Evolutionary conservation across 768 basidiomycete species (phyloP).

Genomic region (Mycena chlorophos): DNA sequence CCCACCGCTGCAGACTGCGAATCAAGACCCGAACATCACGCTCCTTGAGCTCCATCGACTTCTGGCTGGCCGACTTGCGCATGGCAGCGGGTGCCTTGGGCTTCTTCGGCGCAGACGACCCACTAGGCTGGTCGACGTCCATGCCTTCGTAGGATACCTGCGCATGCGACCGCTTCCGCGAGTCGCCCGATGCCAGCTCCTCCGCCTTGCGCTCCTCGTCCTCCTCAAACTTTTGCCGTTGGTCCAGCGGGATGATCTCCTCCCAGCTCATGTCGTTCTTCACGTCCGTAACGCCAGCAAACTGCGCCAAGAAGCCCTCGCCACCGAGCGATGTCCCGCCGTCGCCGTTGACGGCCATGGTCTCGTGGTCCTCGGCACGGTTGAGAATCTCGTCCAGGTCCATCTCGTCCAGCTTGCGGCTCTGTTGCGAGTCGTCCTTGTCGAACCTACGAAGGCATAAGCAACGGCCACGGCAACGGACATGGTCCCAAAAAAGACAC

Average conservation of each 20-base stretch:
- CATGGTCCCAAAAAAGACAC: slow-evolving; percentile 22
- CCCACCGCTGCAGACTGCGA: slow-evolving; percentile 95
- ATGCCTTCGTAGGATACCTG: slow-evolving; percentile 91
- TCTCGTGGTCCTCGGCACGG: slow-evolving; percentile 96
- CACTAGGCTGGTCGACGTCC: slow-evolving; percentile 77
- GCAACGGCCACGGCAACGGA: neutral
- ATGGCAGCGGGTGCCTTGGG: slow-evolving; percentile 66
- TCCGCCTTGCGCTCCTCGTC: slow-evolving; percentile 76
- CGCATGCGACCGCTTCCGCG: slow-evolving; percentile 83
- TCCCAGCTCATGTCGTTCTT: slow-evolving; percentile 99
- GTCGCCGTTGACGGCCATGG: slow-evolving; percentile 76
- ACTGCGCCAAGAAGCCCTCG: slow-evolving; percentile 92
- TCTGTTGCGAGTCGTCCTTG: slow-evolving; percentile 91
- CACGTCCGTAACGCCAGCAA: slow-evolving; percentile 95
- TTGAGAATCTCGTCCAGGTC: slow-evolving; percentile 98
- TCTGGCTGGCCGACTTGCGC: slow-evolving; percentile 90
- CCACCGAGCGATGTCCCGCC: slow-evolving; percentile 95
- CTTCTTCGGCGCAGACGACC: slow-evolving; percentile 68
- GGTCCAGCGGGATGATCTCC: slow-evolving; percentile 95
- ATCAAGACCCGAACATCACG: slow-evolving; percentile 95
- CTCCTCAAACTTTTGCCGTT: slow-evolving; percentile 78
- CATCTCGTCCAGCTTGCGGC: slow-evolving; percentile 97
- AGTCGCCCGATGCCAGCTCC: slow-evolving; percentile 66
- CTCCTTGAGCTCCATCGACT: slow-evolving; percentile 95
- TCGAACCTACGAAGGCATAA: slow-evolving; percentile 71